Percentiles rank a stretch among this genome's conserved stretches.
These are phyloP conservation scores for Sechiopsis laciniata DNA, from an alignment of 306 rosid genomes.

Conservation along the genomic window DNA sequence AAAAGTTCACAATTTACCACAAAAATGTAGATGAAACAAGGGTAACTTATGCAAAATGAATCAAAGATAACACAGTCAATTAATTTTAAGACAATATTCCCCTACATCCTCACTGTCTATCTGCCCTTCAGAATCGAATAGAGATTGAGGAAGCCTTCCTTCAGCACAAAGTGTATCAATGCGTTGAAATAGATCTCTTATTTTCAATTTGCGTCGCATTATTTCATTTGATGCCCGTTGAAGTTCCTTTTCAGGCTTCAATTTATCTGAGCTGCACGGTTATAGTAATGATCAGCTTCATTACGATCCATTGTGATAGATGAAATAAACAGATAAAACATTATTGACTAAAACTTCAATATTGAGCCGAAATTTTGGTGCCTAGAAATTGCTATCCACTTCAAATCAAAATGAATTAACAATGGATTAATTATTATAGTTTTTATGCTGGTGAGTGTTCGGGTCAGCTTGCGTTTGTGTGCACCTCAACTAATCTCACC, in stretches of 20 bases:
- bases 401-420: neutral
- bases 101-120: slow-evolving; percentile 96
- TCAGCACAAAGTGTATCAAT: slow-evolving; percentile 74
- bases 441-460: no score
- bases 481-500: no score
- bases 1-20: slow-evolving; percentile 12
- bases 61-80: neutral
- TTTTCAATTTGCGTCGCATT: slow-evolving; percentile 71
- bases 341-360: neutral
- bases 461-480: no score
- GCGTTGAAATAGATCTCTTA: slow-evolving; percentile 83
- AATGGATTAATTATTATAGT: neutral
- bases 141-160: slow-evolving; percentile 71
- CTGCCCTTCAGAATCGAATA: slow-evolving; percentile 89
- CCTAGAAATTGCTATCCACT: neutral
- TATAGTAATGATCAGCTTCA: slow-evolving; percentile 27
- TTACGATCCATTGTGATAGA: slow-evolving; percentile 9
- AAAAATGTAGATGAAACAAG: neutral
- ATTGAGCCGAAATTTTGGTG: neutral
- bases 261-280: slow-evolving; percentile 74
- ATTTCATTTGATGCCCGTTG: slow-evolving; percentile 82
- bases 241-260: slow-evolving; percentile 98
- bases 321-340: slow-evolving; percentile 15
- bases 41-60: slow-evolving; percentile 5
- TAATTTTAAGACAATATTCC: slow-evolving; percentile 9